These are phyloP conservation scores for Yamadazyma triangularis DNA, from an alignment of 1,139 yeast genomes.

Conservation along the genomic window DNA sequence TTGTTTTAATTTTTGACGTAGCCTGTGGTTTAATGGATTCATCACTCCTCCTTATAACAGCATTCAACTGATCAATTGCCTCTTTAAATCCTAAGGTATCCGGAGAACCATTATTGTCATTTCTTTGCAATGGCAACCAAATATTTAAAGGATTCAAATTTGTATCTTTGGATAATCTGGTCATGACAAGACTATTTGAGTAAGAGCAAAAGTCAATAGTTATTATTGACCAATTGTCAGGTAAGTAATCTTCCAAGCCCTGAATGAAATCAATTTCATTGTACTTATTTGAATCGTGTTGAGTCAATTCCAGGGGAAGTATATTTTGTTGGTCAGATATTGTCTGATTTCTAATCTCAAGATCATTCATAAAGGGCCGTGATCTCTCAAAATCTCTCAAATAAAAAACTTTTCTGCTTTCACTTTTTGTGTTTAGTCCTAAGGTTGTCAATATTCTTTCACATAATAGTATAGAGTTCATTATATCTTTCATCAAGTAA, in stretches of 20 bases:
- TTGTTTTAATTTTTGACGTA: slow-evolving; percentile 48
- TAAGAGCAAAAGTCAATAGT: slow-evolving; percentile 59
- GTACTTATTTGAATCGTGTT: too few species aligned
- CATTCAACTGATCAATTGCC: slow-evolving; percentile 40
- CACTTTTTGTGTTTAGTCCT: not conserved
- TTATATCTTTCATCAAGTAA: not conserved
- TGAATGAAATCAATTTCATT: too few species aligned
- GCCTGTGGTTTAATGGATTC: slow-evolving; percentile 51
- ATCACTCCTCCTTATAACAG: slow-evolving; percentile 58
- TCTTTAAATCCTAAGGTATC: slow-evolving; percentile 38
- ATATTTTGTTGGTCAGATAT: too few species aligned
- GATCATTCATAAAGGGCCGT: not conserved
- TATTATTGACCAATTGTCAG: slow-evolving; percentile 55
- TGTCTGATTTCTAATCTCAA: not conserved
- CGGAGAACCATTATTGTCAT: not conserved
- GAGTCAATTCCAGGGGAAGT: not conserved
- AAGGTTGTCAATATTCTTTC: not conserved
- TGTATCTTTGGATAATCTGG: slow-evolving; percentile 34
- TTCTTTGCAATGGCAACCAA: slow-evolving; percentile 56
- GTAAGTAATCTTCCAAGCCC: slow-evolving; percentile 25
- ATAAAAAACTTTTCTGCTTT: not conserved
- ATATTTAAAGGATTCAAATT: slow-evolving; percentile 39
- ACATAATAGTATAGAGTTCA: not conserved
- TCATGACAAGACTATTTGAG: slow-evolving; percentile 54
- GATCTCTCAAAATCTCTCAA: not conserved